Conservation (phyloP, 2,329 filamentous ascomycete species). For the Cladobotryum protrusum region DNA sequence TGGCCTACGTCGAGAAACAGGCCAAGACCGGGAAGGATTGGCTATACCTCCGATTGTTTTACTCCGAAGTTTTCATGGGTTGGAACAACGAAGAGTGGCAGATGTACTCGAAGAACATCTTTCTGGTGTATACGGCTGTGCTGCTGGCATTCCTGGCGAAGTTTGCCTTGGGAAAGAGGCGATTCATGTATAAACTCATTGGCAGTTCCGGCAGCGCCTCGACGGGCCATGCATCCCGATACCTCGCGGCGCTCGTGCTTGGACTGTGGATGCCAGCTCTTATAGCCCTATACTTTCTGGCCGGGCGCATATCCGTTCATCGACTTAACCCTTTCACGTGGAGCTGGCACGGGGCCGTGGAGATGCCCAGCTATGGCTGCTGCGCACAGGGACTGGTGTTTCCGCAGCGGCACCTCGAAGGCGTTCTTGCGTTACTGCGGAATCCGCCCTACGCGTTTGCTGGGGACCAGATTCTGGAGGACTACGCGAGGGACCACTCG, state of each 20-base stretch:
- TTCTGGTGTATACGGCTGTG: conserved; percentile 20
- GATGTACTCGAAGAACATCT: conserved; percentile 22
- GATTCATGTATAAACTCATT: not conserved
- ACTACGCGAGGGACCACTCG: conserved; percentile 23
- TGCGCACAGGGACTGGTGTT: conserved; percentile 34
- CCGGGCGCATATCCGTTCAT: conserved; percentile 22
- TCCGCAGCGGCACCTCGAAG: conserved; percentile 24
- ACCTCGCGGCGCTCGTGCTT: conserved; percentile 20
- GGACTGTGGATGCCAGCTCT: conserved; percentile 28
- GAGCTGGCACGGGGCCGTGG: conserved; percentile 18
- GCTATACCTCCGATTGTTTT: conserved; percentile 34
- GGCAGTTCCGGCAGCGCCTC: conserved; percentile 8
- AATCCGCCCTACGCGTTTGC: conserved; percentile 28
- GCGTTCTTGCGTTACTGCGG: conserved; percentile 21
- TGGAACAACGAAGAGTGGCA: conserved; percentile 33
- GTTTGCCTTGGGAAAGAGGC: not conserved
- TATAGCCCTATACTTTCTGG: conserved; percentile 25
- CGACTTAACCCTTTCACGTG: conserved; percentile 18
- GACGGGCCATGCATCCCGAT: conserved; percentile 16
- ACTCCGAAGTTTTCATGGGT: conserved; percentile 32
- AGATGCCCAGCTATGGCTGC: conserved; percentile 34
- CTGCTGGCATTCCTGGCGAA: conserved; percentile 15
- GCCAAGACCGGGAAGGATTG: conserved; percentile 20
- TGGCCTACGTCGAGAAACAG: conserved; percentile 23
- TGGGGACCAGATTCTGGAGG: conserved; percentile 31